Evolutionary conservation across 371 early-diverging fungal species (phyloP).

Genomic region (Mucor indicus): DNA sequence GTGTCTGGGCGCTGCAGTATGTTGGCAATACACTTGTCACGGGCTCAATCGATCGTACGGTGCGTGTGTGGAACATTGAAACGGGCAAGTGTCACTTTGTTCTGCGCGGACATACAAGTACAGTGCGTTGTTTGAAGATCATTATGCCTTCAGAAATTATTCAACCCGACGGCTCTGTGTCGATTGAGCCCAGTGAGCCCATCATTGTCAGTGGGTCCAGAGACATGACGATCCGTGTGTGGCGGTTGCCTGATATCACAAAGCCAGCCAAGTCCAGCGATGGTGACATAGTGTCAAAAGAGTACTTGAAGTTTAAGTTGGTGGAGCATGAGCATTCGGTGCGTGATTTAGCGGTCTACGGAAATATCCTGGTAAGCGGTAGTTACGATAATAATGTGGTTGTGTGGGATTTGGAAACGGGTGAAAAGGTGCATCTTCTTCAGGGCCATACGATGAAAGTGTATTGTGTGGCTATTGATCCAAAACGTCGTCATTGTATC

Average conservation of each 20-base stretch:
- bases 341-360: constrained; percentile 90
- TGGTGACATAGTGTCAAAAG: constrained; percentile 11
- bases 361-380: constrained; percentile 88
- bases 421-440: constrained; percentile 57
- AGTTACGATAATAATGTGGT: constrained; percentile 94
- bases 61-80: constrained; percentile 95
- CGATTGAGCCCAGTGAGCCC: constrained; percentile 64
- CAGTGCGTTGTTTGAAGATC: constrained; percentile 94
- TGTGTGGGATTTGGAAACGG: constrained; percentile 88
- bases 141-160: constrained; percentile 67
- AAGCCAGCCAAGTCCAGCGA: constrained; percentile 9
- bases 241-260: constrained; percentile 82
- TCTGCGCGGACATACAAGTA: constrained; percentile 93
- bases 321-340: constrained; percentile 91
- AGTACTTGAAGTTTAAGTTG: constrained; percentile 54
- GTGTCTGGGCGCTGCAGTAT: constrained; percentile 97
- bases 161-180: constrained; percentile 31
- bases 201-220: constrained; percentile 96
- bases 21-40: constrained; percentile 86
- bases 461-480: constrained; percentile 87
- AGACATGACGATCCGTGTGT: constrained; percentile 93
- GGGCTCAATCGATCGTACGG: constrained; percentile 97
- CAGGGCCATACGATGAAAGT: constrained; percentile 89
- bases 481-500: constrained; percentile 81
- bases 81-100: constrained; percentile 83